Evolutionary conservation across 805 yeast species (phyloP).

Genomic region (Metschnikowia reukaufii): DNA sequence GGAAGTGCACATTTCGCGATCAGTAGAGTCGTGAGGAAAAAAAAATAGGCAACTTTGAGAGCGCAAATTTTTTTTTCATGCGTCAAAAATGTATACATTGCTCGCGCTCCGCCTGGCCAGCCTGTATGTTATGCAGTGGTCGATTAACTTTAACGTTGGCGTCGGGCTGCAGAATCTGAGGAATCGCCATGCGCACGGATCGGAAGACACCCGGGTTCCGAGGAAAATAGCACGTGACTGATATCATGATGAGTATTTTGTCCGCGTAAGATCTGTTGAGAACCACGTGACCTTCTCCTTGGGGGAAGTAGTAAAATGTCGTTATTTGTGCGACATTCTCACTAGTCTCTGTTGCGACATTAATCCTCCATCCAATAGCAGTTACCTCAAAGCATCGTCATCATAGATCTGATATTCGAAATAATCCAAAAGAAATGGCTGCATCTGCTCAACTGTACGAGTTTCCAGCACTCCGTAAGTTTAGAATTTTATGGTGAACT

Average conservation of each 20-base stretch:
- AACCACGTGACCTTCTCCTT: background rate
- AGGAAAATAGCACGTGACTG: no score
- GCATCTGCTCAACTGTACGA: constrained; percentile 25
- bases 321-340: background rate
- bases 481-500: background rate
- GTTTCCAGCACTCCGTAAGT: constrained; percentile 45
- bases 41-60: background rate
- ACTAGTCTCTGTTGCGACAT: constrained; percentile 6
- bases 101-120: background rate
- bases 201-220: background rate
- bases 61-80: background rate
- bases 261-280: background rate
- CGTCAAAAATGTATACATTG: background rate
- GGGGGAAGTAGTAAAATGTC: background rate
- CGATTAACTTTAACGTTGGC: background rate
- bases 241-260: no score
- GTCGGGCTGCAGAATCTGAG: background rate
- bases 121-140: background rate
- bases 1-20: no score
- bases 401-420: background rate
- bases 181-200: background rate
- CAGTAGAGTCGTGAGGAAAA: background rate
- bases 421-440: constrained; percentile 12
- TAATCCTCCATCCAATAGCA: constrained; percentile 13
- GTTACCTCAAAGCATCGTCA: background rate